Percentiles rank a stretch among this genome's conserved stretches.
Conservation (phyloP, 163 green algal species). For the Scenedesmus sp. region DNA sequence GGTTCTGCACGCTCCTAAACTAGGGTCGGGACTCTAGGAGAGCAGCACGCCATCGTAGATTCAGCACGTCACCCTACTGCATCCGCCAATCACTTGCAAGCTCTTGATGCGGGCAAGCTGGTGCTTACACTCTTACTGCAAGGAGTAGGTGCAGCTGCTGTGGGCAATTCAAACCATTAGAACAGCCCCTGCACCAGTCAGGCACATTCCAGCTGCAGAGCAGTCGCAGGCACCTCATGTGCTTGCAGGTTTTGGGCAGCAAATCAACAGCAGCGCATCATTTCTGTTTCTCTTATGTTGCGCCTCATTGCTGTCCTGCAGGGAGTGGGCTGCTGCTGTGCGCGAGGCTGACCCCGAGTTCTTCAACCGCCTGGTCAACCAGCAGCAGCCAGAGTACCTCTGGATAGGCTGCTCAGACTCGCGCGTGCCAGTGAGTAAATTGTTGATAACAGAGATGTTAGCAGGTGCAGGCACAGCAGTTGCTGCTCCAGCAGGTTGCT, state of each 20-base stretch:
- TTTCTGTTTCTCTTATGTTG: neutral
- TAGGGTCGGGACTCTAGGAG: neutral
- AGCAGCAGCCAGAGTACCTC: constrained; percentile 82
- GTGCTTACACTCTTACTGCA: neutral
- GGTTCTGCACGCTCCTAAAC: neutral
- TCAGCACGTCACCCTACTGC: neutral
- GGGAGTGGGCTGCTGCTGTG: constrained; percentile 52
- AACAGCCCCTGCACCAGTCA: too few relatives aligned
- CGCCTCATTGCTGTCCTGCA: constrained; percentile 7
- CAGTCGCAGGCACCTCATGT: too few relatives aligned
- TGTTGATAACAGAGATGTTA: neutral
- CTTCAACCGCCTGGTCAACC: constrained; percentile 70
- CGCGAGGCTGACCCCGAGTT: constrained; percentile 65
- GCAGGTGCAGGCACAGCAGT: neutral
- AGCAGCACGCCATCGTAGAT: neutral
- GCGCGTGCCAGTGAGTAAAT: constrained; percentile 73
- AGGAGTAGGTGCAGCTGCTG: too few relatives aligned
- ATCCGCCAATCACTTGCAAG: neutral
- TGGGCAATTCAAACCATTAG: too few relatives aligned
- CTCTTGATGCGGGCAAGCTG: neutral
- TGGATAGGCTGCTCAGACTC: constrained; percentile 90
- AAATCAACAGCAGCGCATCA: constrained; percentile 5
- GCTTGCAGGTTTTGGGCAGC: too few relatives aligned
- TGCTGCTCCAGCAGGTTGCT: neutral
- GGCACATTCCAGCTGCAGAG: too few relatives aligned